Conservation (phyloP, 2,329 filamentous ascomycete species). For the Thelonectria discophora region DNA sequence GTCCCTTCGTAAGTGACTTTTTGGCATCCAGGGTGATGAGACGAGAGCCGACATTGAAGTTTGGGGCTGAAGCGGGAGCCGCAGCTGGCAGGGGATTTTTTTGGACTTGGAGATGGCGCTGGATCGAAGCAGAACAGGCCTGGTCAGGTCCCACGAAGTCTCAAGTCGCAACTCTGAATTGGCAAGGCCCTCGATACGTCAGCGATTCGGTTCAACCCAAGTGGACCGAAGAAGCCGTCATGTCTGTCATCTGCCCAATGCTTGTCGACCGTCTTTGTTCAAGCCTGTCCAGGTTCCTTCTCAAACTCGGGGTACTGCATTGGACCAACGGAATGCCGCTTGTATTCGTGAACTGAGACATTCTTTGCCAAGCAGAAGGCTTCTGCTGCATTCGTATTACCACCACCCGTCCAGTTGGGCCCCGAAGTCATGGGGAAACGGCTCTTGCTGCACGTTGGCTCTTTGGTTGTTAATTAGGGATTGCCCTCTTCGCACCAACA, state of each 20-base stretch:
- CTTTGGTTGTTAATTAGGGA: neutral
- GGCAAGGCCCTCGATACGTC: conserved; percentile 36
- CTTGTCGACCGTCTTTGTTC: conserved; percentile 28
- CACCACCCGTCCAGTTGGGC: neutral
- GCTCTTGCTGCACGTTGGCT: neutral
- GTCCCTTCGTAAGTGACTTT: conserved; percentile 20
- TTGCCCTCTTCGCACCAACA: conserved; percentile 17
- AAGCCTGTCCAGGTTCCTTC: conserved; percentile 26
- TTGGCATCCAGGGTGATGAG: conserved; percentile 34
- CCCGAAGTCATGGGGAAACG: conserved; percentile 4
- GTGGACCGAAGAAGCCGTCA: conserved; percentile 30
- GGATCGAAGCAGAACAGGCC: conserved; percentile 23
- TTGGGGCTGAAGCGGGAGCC: conserved; percentile 37
- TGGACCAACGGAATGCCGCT: neutral
- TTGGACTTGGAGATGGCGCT: conserved; percentile 23
- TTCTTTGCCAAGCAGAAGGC: too few species aligned
- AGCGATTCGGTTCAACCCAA: conserved; percentile 34
- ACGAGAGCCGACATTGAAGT: conserved; percentile 41
- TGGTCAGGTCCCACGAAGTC: conserved; percentile 29
- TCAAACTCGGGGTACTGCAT: conserved; percentile 18
- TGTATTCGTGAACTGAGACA: too few species aligned
- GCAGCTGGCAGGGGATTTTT: conserved; percentile 36
- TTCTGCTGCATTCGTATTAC: too few species aligned
- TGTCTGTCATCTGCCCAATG: conserved; percentile 34
- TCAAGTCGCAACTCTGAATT: conserved; percentile 18